Evolutionary conservation across 2,329 filamentous ascomycete species (phyloP), one percentile per base, ranked within the genome.

Genomic region (Curvularia sp.): DNA sequence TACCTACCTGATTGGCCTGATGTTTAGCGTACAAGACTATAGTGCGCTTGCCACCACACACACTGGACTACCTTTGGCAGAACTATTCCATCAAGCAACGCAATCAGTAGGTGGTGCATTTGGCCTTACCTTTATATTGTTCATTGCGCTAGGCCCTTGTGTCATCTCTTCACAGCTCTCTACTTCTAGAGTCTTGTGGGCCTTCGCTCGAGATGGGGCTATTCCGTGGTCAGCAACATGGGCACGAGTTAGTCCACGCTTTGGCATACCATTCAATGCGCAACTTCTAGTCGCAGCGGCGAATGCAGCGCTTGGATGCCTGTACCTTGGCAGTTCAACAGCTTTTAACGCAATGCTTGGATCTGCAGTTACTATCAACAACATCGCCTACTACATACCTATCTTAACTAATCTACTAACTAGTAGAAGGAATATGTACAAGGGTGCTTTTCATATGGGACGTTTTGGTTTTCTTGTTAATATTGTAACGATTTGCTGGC

Each of bases 1-100:
- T 12, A 75, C 78, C n/a, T 85, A 83, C 63, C 74, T 83, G 1
- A 76, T 85, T 28, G 75, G 77, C 6, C 79, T 85, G 49, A 84
- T 85, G 77, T 85, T 83, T 64, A 49, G 47, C 31, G 31, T 49
- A 9, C 31, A 49, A 39, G 47, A 49, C 31, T 39, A 49, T 20
- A 24, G 30, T 42, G 75, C 75, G 1, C 74, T 85, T 0, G 74
- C 79, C 53, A 61, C 62, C n/a, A 74, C 61, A 0, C 52, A 73
- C 7, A 82, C 80, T 6, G 77, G 77, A 1, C 74, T 82, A 5
- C 81, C 81, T 0, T 72, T 82, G 15, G 74, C 79, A 5, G 81
- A 82, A 65, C 75, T 83, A 4, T 83, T 82, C 67, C 74, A 75
- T 9, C 80, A 82, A 61, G 81, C 79, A 4, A 80, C 79, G 2